Evolutionary conservation across 2,329 filamentous ascomycete species (phyloP), one percentile per base, ranked within the genome.

Genomic region (Epichloe elymi): DNA sequence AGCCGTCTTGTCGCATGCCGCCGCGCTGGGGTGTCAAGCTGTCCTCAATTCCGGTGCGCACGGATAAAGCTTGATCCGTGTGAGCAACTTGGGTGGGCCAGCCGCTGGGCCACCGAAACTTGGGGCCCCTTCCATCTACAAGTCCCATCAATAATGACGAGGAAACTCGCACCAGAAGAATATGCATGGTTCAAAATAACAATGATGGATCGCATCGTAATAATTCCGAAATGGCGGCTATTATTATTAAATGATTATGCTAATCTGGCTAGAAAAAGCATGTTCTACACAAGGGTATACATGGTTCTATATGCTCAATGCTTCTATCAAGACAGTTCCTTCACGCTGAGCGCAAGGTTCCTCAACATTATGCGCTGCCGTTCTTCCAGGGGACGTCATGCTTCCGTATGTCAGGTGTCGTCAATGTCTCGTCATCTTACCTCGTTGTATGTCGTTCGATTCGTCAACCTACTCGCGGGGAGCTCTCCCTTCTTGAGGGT

Each of bases 21-120:
- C 23, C 33, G 20, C 23, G 38, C 38, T 20, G n/a, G 20, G 20
- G 5, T 46, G 52, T 51, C 49, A 45, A 53, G 42, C 46, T 53
- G 52, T 53, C 52, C 52, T 53, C 35, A 53, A 43, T 46, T 49
- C 26, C 15, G 30, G 42, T 11, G 19, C 38, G 23, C n/a, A n/a
- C 51, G 51, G 51, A 52, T 37, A 39, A 51, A 49, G 23, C 26
- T 49, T 39, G 14, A 38, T 49, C 50, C 62, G 3, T 11, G 26
- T 10, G 26, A 30, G 26, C 26, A n/a, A n/a, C n/a, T n/a, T n/a
- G n/a, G n/a, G n/a, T n/a, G n/a, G n/a, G n/a, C n/a, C n/a, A n/a
- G n/a, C n/a, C n/a, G n/a, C n/a, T n/a, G n/a, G n/a, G n/a, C n/a
- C n/a, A n/a, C n/a, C n/a, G n/a, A n/a, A n/a, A n/a, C n/a, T n/a